Evolutionary conservation across 495 filamentous ascomycete genomes (phyloP), one percentile per base, ranked within the genome.

Genomic region (Thermochaetoides thermophila): DNA sequence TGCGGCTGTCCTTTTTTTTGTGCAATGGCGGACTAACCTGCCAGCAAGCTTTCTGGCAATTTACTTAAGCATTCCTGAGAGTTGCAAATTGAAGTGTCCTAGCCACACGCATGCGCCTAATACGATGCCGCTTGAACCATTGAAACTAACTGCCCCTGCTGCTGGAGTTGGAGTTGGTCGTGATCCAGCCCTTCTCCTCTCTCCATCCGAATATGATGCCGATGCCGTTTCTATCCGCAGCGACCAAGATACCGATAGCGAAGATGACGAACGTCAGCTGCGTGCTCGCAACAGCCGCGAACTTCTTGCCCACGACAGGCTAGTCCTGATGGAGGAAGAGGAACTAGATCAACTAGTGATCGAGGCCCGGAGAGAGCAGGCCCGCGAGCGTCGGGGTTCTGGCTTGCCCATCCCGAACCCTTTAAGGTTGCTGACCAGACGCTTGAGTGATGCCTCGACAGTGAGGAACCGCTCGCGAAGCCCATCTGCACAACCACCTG

Each of bases 301-400:
- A 49, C 60, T 84, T 17, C 61, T 70, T 9, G 64, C 71, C 16
- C 71, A 79, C 51, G 85, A 91, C 47, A 67, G 71, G 29, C 65
- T 74, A n/a, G 76, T 93, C 0, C 52, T 94, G 38, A 68, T 79
- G 27, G 82, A 89, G 40, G 86, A 96, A 59, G 85, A 94, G 36
- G 85, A 95, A 48, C 61, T 78, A 29, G 86, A 91, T 46, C 72
- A 78, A 39, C 53, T 94, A 27, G 63, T 95, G 58, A 71, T 23
- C 41, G 61, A 48, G 52, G 61, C 44, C 31, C 59, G 56, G 15
- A 49, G 49, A n/a, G 52, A 56, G 22, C 59, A 64, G 31, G 66
- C 71, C 15, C 56, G 61, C 14, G 54, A 68, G 26, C 64, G 73
- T n/a, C 49, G 59, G 32, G 59, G 57, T 1, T 64, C 60, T 10